Evolutionary conservation across 73 alveolate genomes (phyloP).

Genomic region (Stentor roeselii): DNA sequence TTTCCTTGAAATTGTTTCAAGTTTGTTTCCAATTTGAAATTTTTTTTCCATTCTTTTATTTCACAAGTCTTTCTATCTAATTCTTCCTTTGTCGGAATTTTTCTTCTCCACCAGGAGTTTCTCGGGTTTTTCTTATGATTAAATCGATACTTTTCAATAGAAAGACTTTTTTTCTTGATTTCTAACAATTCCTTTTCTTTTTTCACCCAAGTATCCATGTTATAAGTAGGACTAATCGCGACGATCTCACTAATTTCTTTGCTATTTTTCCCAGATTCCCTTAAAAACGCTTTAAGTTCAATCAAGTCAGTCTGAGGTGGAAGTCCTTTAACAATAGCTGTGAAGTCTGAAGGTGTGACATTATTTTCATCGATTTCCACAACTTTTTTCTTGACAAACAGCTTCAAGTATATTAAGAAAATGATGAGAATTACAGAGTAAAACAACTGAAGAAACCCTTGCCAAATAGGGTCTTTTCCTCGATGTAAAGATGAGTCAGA

Average conservation of each 20-base stretch:
- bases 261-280: neutral
- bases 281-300: neutral
- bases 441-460: neutral
- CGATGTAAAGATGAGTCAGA: neutral
- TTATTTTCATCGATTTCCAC: neutral
- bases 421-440: neutral
- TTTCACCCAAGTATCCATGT: neutral
- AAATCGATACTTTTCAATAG: neutral
- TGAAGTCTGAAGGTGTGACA: slow-evolving; percentile 13
- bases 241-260: neutral
- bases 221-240: neutral
- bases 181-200: neutral
- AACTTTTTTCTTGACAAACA: neutral
- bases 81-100: neutral
- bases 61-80: no score
- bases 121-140: neutral
- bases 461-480: neutral
- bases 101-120: neutral
- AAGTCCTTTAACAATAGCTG: neutral
- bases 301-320: neutral
- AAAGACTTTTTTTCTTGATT: neutral
- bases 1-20: neutral
- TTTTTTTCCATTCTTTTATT: no score
- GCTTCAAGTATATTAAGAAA: no score
- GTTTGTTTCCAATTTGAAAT: neutral